These are phyloP conservation scores for Nicotiana attenuata DNA, from an alignment of 257 asterid genomes.

Conservation along the genomic window DNA sequence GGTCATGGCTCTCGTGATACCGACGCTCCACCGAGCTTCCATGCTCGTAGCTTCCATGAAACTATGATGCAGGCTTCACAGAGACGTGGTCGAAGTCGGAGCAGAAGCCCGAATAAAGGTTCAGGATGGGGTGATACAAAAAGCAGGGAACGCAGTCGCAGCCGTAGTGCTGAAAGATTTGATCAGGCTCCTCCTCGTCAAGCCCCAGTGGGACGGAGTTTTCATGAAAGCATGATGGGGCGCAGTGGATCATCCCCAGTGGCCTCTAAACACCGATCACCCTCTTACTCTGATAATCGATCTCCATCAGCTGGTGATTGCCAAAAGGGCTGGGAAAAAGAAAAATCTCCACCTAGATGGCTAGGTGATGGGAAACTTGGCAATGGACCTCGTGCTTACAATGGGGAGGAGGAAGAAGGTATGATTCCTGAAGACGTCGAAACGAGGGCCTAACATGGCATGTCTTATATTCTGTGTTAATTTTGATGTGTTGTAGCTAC, in stretches of 20 bases:
- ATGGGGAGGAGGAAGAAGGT: slow-evolving; percentile 29
- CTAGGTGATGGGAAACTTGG: slow-evolving; percentile 7
- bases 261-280: background rate
- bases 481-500: background rate
- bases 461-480: background rate
- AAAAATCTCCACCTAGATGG: slow-evolving; percentile 17
- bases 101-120: slow-evolving; percentile 51
- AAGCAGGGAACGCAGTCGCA: slow-evolving; percentile 41
- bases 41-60: slow-evolving; percentile 46
- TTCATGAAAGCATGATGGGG: slow-evolving; percentile 55
- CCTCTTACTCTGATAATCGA: slow-evolving; percentile 13
- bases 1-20: slow-evolving; percentile 33
- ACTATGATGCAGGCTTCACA: slow-evolving; percentile 24
- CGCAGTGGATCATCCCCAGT: slow-evolving; percentile 20
- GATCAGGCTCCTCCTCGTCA: slow-evolving; percentile 26
- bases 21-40: slow-evolving; percentile 35
- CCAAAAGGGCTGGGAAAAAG: slow-evolving; percentile 14
- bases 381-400: background rate
- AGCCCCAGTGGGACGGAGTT: slow-evolving; percentile 25
- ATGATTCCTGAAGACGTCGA: slow-evolving; percentile 19
- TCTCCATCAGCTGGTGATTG: background rate
- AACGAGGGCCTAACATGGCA: background rate
- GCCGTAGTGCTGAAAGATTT: slow-evolving; percentile 61
- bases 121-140: slow-evolving; percentile 43
- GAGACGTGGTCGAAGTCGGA: slow-evolving; percentile 36